Evolutionary conservation across 495 filamentous ascomycete genomes (phyloP), one percentile per base, ranked within the genome.

Genomic region (Hyaloscypha bicolor): DNA sequence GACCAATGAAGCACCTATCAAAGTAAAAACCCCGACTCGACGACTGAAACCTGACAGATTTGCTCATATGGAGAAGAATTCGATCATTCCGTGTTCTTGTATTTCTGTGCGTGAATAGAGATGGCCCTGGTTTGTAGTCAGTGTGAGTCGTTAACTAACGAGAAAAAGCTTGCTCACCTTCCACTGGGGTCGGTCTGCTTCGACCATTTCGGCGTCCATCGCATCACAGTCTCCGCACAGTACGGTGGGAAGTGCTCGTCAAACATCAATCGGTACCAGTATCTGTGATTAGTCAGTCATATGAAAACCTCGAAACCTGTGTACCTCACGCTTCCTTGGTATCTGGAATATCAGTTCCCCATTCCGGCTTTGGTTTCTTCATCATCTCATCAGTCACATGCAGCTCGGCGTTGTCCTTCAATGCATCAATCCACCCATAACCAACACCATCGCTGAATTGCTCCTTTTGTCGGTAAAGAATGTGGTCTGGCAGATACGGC

Each of bases 401-500:
- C 63, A 86, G 75, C 79, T 94, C 93, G 67, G 95, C 96, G 68
- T 89, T 88, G 76, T 97, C 96, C 84, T 97, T 99, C 56, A 99
- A 85, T 19, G 88, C 91, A 76, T 99, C 96, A 79, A 98, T 97
- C 95, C 95, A 99, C 68, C 96, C 93, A 82, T 99, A 99, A 64
- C 95, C 95, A 69, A 99, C 96, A 78, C 95, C 95, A 75, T 99
- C 95, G 63, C 89, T 93, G 82, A 99, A 99, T 82, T 98, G 96
- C 82, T 99, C 95, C 86, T 99, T 99, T 82, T 99, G 95, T 74
- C 95, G 86, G 91, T 92, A 99, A 48, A 99, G 89, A 70, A 99
- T 98, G 74, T 95, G 87, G 19, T 95, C 90, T 37, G 95, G 95
- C 22, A 99, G 86, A 82, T 98, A 99, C 16, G 95, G 86, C 72